phyloP scores from a whole-genome alignment of 805 yeast genomes.

The Pichia exigua region DNA sequence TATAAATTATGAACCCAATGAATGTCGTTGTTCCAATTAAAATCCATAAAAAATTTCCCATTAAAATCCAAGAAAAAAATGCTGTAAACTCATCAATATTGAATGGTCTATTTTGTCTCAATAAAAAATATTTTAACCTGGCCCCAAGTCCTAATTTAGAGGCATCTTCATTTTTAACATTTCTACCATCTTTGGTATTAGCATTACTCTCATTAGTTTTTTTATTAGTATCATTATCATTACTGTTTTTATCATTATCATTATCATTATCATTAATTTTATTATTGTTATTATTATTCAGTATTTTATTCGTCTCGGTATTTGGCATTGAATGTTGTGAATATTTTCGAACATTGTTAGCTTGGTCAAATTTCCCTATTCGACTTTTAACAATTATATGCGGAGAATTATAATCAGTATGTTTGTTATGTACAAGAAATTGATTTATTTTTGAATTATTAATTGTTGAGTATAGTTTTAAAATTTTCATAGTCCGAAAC shows the following conservation, averaged over 20 bases:
- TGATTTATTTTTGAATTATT: neutral
- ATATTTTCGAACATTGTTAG: neutral
- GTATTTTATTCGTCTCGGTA: neutral
- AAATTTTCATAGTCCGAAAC: neutral
- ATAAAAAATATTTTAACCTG: slow-evolving; percentile 36
- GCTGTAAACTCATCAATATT: slow-evolving; percentile 47
- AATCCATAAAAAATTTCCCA: slow-evolving; percentile 51
- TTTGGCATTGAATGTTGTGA: neutral
- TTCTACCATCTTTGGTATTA: neutral
- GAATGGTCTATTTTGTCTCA: slow-evolving; percentile 41
- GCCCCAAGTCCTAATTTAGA: neutral
- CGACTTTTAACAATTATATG: neutral
- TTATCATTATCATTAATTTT: neutral
- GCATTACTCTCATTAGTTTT: neutral
- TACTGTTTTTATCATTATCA: neutral
- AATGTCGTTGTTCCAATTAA: slow-evolving; percentile 52
- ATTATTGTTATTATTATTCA: neutral
- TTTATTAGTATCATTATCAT: neutral
- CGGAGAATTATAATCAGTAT: neutral
- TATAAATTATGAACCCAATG: slow-evolving; percentile 38
- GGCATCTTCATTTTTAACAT: neutral
- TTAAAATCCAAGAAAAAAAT: slow-evolving; percentile 46
- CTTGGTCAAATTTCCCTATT: neutral
- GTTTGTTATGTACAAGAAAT: neutral
- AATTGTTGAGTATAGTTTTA: neutral